Evolutionary conservation across 2,329 filamentous ascomycete genomes (phyloP).

Genomic region (Dothidotthia symphoricarpi): DNA sequence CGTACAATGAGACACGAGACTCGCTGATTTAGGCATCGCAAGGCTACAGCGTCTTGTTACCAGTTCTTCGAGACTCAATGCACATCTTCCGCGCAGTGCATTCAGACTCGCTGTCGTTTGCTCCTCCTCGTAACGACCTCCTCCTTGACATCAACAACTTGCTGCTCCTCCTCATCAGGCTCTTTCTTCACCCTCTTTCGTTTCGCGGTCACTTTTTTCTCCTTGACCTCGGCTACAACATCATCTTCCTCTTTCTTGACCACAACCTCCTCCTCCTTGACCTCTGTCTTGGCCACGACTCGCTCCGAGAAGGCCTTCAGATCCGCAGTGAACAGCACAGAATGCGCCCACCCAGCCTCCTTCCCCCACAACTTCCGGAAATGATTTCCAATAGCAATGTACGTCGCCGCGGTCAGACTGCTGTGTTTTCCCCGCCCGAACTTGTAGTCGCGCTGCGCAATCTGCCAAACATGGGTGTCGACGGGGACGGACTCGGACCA

Average conservation of each 20-base stretch:
- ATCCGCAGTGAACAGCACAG: conserved; percentile 92
- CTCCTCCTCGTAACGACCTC: conserved; percentile 10
- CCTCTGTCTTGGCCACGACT: conserved; percentile 50
- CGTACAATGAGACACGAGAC: too few relatives aligned
- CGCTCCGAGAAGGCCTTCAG: conserved; percentile 77
- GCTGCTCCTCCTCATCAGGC: conserved; percentile 41
- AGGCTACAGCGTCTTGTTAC: too few relatives aligned
- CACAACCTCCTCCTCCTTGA: conserved; percentile 43
- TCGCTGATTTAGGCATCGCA: too few relatives aligned
- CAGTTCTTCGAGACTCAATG: too few relatives aligned
- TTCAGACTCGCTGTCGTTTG: too few relatives aligned
- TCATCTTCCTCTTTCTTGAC: conserved; percentile 10
- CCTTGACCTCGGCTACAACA: conserved; percentile 4
- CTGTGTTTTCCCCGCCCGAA: conserved; percentile 82
- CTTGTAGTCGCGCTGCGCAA: conserved; percentile 91
- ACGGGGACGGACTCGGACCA: conserved; percentile 96
- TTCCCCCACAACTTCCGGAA: conserved; percentile 88
- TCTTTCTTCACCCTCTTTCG: conserved; percentile 40
- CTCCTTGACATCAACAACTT: conserved; percentile 42
- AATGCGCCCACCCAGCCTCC: conserved; percentile 96
- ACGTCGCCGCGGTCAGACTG: conserved; percentile 82
- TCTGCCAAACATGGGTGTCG: conserved; percentile 98
- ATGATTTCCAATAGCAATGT: conserved; percentile 85
- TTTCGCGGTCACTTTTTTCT: conserved; percentile 20
- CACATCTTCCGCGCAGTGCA: too few relatives aligned